Evolutionary conservation across 805 yeast genomes (phyloP), one percentile per base, ranked within the genome.

Genomic region (Candida maris): DNA sequence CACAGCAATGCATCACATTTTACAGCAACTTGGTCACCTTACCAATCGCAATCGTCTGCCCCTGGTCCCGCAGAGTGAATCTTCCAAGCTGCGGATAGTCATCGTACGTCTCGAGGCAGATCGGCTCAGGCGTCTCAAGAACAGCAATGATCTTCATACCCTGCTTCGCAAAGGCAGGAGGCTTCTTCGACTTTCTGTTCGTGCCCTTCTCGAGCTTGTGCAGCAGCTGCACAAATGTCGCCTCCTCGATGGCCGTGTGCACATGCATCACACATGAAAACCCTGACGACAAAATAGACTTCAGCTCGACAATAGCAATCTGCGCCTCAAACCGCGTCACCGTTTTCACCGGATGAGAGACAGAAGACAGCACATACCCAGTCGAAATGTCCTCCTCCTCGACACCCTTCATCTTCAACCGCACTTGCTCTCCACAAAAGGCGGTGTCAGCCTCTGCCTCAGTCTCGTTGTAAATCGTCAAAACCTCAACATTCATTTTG

Each of bases 251-350:
- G 38, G 97, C 97, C 34, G 97, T 87, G 70, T 93, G 98, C 52
- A 93, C 83, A 59, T 93, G 98, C 96, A 93, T 91, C 38, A 93
- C 97, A 75, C 97, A 93, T 10, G 96, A 80, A 71, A 80, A 93
- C 39, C 99, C 99, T 34, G 94, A 80, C 4, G 98, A 85, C 57
- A 93, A 71, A 57, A 93, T 93, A 14, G 96, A 84, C 68, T 85
- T 88, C 64, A 93, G 78, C 68, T 93, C 99, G 41, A 93, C 96
- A 65, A 93, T 85, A 38, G 97, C 97, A 47, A 93, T 77, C 65
- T 91, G 96, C 5, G 97, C 97, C 68, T 87, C 96, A 59, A 93
- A 93, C 51, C 73, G 77, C 17, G 94, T 83, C 30, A 85, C 94
- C 20, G 95, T 85, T 58, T 85, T 86, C 32, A 93, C 94, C 27